phyloP scores from a whole-genome alignment of 371 early-diverging fungal species.

The Mortierella sp. region DNA sequence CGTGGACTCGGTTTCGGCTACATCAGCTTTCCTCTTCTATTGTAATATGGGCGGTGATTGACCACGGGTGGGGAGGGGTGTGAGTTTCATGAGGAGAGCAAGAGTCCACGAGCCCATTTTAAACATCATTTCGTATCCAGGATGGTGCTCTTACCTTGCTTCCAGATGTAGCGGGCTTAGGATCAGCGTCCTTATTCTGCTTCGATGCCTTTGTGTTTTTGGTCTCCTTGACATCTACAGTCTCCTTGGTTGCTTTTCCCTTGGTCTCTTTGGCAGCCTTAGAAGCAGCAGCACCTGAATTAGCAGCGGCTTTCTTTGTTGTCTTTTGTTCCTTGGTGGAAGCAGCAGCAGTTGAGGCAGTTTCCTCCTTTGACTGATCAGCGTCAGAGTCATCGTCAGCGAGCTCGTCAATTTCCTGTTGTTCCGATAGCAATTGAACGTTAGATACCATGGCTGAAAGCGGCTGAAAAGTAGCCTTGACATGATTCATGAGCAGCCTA shows the following conservation, averaged over 20 bases:
- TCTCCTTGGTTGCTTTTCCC: constrained; percentile 2
- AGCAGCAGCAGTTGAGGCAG: constrained; percentile 9
- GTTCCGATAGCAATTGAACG: not conserved
- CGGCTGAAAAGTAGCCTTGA: no score
- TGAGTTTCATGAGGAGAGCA: no score
- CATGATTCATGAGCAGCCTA: not conserved
- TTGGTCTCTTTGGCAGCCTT: constrained; percentile 19
- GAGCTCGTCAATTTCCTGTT: constrained; percentile 6
- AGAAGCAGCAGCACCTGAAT: not conserved
- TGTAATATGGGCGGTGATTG: no score
- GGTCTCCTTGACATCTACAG: not conserved
- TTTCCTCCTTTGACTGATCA: constrained; percentile 3
- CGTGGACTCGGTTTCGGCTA: constrained; percentile 10
- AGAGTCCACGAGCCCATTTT: no score
- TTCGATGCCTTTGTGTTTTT: constrained; percentile 1
- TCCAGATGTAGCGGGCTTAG: not conserved
- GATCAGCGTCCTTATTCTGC: constrained; percentile 1
- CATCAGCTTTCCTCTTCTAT: constrained; percentile 39
- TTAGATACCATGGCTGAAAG: no score
- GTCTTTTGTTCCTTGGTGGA: constrained; percentile 10
- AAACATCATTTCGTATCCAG: no score
- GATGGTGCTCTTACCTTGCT: constrained; percentile 4
- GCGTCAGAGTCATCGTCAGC: constrained; percentile 5
- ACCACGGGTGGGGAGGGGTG: not conserved
- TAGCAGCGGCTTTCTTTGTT: constrained; percentile 12